Base-by-base conservation (phyloP, 2,329 filamentous ascomycete species). In the Scleromitrula shiraiana region DNA sequence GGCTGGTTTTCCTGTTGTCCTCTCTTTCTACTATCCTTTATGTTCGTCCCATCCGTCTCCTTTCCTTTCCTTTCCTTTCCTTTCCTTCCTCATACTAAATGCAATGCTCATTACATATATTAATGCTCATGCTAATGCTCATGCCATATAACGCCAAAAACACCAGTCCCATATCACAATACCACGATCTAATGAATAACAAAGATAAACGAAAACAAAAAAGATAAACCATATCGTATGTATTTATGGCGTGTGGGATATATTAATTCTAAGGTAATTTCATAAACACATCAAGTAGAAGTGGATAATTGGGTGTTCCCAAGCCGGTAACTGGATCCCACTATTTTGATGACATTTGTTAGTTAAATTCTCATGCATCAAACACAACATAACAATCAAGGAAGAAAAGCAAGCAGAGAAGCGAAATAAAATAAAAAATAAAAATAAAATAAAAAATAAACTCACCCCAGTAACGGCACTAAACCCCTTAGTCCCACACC, bases 271-370 rank as follows among this genome's bases (percentile, higher is more conserved):
- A 54, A 41, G 50, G 30, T 15, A 56, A 19, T 7, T 47, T 46
- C 44, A 51, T 23, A 22, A 53, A 56, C 12, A 54, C 38, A 17
- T 36, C 38, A 35, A 67, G 52, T 30, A 69, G 62, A 20, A 61
- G 51, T 53, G 59, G 72, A 22, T 77, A 76, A 1, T 77, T 66
- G 0, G 82, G 82, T 1, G 75, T 65, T 0, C 78, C 72, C 20
- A 65, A 46, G 1, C 64, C 64, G 2, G 62, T 65, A 1, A 65
- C 59, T 1, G 63, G 63, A 49, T 66, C 64, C 64, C 64, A 66
- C 33, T 37, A 37, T 19, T 20, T 29, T n/a, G n/a, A 29, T 12
- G 26, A 29, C 7, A 37, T 14, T 17, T 12, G 19, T 37, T 17
- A 37, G 33, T 20, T 5, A 22, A 37, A 9, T 5, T 7, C 17